These are phyloP conservation scores for Botryobasidium botryosum DNA, from an alignment of 768 basidiomycete genomes.

Conservation along the genomic window DNA sequence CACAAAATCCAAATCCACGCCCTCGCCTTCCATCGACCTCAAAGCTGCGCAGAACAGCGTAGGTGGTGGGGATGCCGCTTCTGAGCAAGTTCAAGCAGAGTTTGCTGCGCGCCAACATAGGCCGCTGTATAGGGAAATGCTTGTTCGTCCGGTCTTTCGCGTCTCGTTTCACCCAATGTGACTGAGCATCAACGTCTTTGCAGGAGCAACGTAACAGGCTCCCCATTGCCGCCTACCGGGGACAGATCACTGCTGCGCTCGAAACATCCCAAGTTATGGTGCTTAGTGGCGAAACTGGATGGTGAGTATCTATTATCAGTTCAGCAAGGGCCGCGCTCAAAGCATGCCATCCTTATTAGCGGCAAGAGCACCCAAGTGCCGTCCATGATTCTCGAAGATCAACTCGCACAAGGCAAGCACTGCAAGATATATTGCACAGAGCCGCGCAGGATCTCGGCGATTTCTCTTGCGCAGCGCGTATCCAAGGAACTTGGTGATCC, in stretches of 20 bases:
- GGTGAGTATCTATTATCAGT: constrained; percentile 23
- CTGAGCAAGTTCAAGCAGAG: constrained; percentile 37
- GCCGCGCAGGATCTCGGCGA: constrained; percentile 87
- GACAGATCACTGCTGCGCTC: constrained; percentile 51
- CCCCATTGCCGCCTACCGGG: constrained; percentile 73
- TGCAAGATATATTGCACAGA: constrained; percentile 94
- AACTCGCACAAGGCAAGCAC: constrained; percentile 55
- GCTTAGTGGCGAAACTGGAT: constrained; percentile 69
- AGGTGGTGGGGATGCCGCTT: no score
- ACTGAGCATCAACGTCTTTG: background rate
- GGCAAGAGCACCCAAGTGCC: constrained; percentile 97
- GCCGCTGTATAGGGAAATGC: constrained; percentile 69
- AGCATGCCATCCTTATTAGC: constrained; percentile 27
- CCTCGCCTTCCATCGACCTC: no score
- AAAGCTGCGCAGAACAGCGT: no score
- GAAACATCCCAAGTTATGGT: constrained; percentile 71
- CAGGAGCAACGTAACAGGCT: constrained; percentile 60
- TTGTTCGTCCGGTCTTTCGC: constrained; percentile 33
- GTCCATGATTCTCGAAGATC: constrained; percentile 81
- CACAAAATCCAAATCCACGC: no score
- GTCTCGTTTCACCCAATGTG: background rate
- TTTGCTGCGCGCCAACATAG: constrained; percentile 48
- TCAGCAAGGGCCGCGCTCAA: constrained; percentile 19
- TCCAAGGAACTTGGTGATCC: constrained; percentile 84
- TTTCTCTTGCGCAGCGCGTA: constrained; percentile 89